Percentiles rank a stretch among this genome's conserved stretches.
These are phyloP conservation scores for Lodderomyces pseudojiufengensis DNA, from an alignment of 1,139 yeast genomes.

Conservation along the genomic window DNA sequence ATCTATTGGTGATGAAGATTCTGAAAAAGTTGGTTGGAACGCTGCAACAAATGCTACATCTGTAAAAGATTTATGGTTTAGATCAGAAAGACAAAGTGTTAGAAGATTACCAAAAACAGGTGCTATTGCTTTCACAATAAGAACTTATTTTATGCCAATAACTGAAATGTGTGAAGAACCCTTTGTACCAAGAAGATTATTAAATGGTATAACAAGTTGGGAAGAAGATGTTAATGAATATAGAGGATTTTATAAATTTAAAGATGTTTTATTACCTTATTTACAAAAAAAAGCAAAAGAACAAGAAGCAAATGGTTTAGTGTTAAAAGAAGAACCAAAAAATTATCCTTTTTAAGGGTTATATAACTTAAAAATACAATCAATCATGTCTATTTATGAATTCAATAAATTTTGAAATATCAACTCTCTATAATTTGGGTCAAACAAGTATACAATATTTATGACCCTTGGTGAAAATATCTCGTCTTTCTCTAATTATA, in stretches of 20 bases:
- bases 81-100: conserved; percentile 68
- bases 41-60: conserved; percentile 51
- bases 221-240: conserved; percentile 54
- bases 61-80: conserved; percentile 45
- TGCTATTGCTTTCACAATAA: conserved; percentile 57
- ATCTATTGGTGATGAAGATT: conserved; percentile 57
- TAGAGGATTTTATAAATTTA: conserved; percentile 53
- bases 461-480: too few relatives aligned
- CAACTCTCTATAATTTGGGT: too few relatives aligned
- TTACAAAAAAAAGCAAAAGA: conserved; percentile 46
- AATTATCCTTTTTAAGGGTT: conserved; percentile 43
- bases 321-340: conserved; percentile 34
- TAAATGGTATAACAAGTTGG: conserved; percentile 60
- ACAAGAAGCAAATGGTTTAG: conserved; percentile 48
- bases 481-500: too few relatives aligned
- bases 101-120: conserved; percentile 62
- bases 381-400: too few relatives aligned
- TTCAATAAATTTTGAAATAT: too few relatives aligned
- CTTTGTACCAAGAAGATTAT: conserved; percentile 53
- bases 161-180: conserved; percentile 55
- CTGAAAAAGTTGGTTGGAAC: conserved; percentile 53
- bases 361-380: too few relatives aligned
- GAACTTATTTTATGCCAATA: conserved; percentile 61
- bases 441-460: too few relatives aligned
- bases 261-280: conserved; percentile 53